phyloP scores from a whole-genome alignment of 306 rosid species.

The Urtica urens region DNA sequence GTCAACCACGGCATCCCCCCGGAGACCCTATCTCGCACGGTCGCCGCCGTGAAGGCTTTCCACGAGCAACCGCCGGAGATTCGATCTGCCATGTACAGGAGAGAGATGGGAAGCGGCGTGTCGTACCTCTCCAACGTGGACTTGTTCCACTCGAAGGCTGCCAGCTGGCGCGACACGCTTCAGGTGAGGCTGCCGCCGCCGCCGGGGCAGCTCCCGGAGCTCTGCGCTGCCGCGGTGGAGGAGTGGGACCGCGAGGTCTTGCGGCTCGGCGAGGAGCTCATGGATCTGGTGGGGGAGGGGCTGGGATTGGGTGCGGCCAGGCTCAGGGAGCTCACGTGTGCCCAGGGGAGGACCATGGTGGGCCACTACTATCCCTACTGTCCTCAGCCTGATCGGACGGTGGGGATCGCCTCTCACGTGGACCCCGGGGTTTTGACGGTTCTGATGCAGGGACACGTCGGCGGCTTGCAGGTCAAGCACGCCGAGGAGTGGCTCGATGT shows the following conservation, averaged over 20 bases:
- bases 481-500: conserved; percentile 56
- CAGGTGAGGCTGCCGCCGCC: conserved; percentile 29
- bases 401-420: conserved; percentile 60
- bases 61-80: conserved; percentile 29
- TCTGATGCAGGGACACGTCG: conserved; percentile 63
- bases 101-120: conserved; percentile 22
- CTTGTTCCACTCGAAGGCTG: conserved; percentile 29
- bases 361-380: conserved; percentile 34
- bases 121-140: conserved; percentile 30
- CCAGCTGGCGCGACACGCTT: conserved; percentile 83
- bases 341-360: conserved; percentile 23
- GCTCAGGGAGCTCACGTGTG: conserved; percentile 23
- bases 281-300: conserved; percentile 31
- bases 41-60: conserved; percentile 22
- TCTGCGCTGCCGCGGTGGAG: conserved; percentile 28
- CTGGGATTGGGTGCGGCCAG: conserved; percentile 26
- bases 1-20: conserved; percentile 33
- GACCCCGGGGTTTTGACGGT: conserved; percentile 68
- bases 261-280: conserved; percentile 30
- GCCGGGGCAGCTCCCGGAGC: conserved; percentile 25
- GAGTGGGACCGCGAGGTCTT: conserved; percentile 42
- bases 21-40: conserved; percentile 14
- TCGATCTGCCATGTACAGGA: conserved; percentile 7
- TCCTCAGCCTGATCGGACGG: conserved; percentile 37
- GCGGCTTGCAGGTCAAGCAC: conserved; percentile 66